phyloP scores from a whole-genome alignment of 2,329 filamentous ascomycete species.

The Fusarium sp. region DNA sequence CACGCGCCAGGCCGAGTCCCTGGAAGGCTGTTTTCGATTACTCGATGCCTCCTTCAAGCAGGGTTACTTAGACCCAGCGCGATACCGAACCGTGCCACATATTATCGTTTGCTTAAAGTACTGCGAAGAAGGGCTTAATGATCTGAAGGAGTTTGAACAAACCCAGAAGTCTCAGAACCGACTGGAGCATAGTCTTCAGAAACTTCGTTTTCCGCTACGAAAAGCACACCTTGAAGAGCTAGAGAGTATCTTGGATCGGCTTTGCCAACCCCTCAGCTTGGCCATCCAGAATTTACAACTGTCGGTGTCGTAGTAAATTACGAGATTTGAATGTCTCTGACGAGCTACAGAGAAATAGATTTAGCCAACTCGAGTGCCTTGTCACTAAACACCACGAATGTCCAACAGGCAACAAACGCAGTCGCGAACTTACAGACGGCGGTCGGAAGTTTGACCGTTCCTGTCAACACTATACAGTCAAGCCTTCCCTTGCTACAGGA shows the following conservation, averaged over 20 bases:
- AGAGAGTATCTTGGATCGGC: neutral
- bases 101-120: neutral
- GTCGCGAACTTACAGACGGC: neutral
- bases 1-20: neutral
- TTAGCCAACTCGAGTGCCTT: neutral
- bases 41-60: neutral
- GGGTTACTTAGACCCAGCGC: accelerated
- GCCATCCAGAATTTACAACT: neutral
- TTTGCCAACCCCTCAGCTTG: neutral
- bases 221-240: neutral
- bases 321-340: neutral
- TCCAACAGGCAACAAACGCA: neutral
- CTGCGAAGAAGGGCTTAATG: neutral
- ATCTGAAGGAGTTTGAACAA: neutral
- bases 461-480: neutral
- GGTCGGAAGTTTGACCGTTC: neutral
- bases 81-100: neutral
- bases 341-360: neutral
- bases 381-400: accelerated
- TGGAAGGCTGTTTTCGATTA: neutral
- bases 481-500: neutral
- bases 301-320: neutral
- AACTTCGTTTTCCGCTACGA: neutral
- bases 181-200: neutral
- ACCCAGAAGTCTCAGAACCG: neutral